Evolutionary conservation across 2,329 filamentous ascomycete species (phyloP), one percentile per base, ranked within the genome.

Genomic region (Colletotrichum cereale): DNA sequence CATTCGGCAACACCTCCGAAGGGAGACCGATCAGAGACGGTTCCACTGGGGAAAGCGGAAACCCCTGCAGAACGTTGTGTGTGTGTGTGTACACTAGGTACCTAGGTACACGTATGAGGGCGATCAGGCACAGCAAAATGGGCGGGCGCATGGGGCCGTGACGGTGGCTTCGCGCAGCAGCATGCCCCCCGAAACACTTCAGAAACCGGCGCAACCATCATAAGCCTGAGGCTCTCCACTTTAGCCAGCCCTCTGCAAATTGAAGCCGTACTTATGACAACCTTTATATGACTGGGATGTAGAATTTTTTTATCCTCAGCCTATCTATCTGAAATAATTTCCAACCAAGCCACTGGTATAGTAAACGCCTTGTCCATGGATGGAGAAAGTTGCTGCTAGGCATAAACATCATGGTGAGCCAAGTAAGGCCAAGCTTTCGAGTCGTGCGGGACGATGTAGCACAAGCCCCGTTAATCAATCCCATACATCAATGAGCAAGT

Each of bases 121-220:
- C 47, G 47, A 26, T 50, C n/a, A 50, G 24, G 47, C 4, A 12
- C 10, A 55, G 21, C 4, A 31, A 31, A 36, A 34, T n/a, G 52
- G 52, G 6, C 1, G 18, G 18, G 29, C 31, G 31, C 10, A 14
- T 12, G 52, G 52, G 53, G 34, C 53, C 21, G 53, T 56, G 53
- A 18, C 26, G 53, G 50, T 14, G 21, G 5, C 53, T 24, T 21
- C 31, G n/a, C 53, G 34, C 34, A 56, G 7, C 44, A n/a, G n/a
- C 40, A 42, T 24, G 10, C 44, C 31, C 42, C 48, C 66, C 70
- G 70, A 72, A 72, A 72, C 70, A 72, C 66, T 61, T 56, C 60
- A 38, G 70, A 72, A 72, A 72, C 70, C 55, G 66, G 55, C 48
- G 48, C 34, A 38, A 48, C 34, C 31, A 44, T 12, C 58, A 57